Conservation (phyloP, 495 filamentous ascomycete species). For the Neurospora hispaniola region DNA sequence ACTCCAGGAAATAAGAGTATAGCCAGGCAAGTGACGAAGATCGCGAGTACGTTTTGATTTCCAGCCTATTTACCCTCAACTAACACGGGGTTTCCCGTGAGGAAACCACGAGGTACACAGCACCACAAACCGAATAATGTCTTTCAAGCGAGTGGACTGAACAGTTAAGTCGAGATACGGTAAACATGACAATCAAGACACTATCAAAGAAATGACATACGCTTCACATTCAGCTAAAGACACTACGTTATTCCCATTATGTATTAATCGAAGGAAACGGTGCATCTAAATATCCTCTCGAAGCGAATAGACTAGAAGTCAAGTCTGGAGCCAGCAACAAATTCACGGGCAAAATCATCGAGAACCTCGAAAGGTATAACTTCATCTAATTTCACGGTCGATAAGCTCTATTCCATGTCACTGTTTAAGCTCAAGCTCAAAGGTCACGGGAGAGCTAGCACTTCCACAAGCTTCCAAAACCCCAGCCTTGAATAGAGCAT, state of each 20-base stretch:
- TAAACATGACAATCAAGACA: neutral
- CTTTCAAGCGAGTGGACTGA: neutral
- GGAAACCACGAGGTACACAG: too few species aligned
- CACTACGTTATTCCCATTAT: neutral
- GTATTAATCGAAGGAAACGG: neutral
- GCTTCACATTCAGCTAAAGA: neutral
- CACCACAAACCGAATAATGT: fast-evolving
- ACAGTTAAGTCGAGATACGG: neutral
- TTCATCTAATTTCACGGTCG: neutral
- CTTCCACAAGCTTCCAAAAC: neutral
- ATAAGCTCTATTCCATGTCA: neutral
- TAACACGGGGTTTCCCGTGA: too few species aligned
- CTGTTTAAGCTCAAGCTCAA: neutral
- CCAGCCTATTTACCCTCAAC: too few species aligned
- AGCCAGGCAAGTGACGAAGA: too few species aligned
- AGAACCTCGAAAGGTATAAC: neutral
- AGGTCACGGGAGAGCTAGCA: neutral
- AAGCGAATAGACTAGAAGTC: neutral
- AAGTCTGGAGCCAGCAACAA: neutral
- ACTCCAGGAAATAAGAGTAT: too few species aligned
- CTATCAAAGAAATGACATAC: neutral
- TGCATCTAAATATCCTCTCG: neutral
- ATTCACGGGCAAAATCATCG: neutral
- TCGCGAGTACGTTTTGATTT: too few species aligned
- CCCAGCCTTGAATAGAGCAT: neutral